Percentiles rank a stretch among this genome's conserved stretches.
Evolutionary conservation across 179 eudicot species (phyloP).

Genomic region (Silene noctiflora): DNA sequence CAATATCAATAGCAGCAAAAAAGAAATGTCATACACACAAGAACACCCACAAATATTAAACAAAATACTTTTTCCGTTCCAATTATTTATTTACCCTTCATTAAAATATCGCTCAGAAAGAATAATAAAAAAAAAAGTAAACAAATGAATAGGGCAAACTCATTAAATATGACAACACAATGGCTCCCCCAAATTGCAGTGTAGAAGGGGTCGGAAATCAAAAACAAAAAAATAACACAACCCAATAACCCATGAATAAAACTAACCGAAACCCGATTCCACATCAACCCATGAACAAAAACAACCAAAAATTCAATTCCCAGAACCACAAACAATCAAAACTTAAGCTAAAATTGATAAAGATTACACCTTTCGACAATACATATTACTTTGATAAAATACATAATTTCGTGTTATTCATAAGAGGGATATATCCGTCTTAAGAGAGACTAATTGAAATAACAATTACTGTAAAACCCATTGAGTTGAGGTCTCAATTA

Average conservation of each 20-base stretch:
- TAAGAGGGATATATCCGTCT: too few relatives aligned
- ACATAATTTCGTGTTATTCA: too few relatives aligned
- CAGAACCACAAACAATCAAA: conserved; percentile 7
- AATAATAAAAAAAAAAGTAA: too few relatives aligned
- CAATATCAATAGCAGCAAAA: background rate
- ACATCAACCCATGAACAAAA: conserved; percentile 9
- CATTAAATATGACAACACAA: background rate
- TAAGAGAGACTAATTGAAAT: too few relatives aligned
- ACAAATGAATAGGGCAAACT: too few relatives aligned
- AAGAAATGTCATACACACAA: background rate
- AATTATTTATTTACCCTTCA: too few relatives aligned
- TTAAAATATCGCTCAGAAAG: too few relatives aligned
- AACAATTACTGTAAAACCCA: too few relatives aligned
- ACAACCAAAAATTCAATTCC: conserved; percentile 10
- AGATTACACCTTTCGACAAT: conserved; percentile 46
- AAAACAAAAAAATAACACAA: background rate
- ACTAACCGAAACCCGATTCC: background rate
- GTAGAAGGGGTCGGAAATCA: too few relatives aligned
- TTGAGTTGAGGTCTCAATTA: background rate
- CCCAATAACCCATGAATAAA: conserved; percentile 21
- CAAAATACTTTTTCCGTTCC: background rate
- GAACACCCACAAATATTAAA: background rate
- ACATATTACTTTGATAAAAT: too few relatives aligned
- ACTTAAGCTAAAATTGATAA: background rate
- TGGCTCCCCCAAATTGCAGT: too few relatives aligned